Percentiles rank a stretch among this genome's conserved stretches.
phyloP scores from a whole-genome alignment of 1,284 basidiomycete genomes.

The Thecaphora thlaspeos region DNA sequence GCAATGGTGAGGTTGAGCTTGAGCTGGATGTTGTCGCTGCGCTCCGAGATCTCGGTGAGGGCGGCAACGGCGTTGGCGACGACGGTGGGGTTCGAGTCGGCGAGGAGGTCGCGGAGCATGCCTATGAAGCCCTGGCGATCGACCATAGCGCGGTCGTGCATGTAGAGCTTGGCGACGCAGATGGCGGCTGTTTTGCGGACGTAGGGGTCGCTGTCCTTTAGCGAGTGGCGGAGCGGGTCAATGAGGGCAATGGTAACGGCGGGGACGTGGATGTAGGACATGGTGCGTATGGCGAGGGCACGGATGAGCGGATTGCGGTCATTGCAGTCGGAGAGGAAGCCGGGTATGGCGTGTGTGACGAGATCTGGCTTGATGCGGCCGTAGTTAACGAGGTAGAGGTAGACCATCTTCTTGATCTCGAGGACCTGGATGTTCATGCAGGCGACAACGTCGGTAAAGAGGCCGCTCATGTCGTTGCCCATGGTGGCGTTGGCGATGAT shows the following conservation, averaged over 20 bases:
- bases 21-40: slow-evolving; percentile 67
- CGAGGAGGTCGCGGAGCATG: slow-evolving; percentile 78
- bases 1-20: slow-evolving; percentile 75
- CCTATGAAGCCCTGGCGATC: slow-evolving; percentile 92
- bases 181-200: slow-evolving; percentile 82
- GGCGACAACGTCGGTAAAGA: slow-evolving; percentile 92
- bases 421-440: slow-evolving; percentile 94
- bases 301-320: slow-evolving; percentile 95
- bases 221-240: slow-evolving; percentile 84
- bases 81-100: slow-evolving; percentile 97
- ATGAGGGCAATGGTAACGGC: slow-evolving; percentile 99
- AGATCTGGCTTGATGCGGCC: slow-evolving; percentile 96
- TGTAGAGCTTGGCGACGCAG: slow-evolving; percentile 92
- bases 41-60: slow-evolving; percentile 86
- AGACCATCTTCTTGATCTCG: slow-evolving; percentile 95
- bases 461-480: slow-evolving; percentile 91
- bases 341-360: slow-evolving; percentile 97
- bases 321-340: slow-evolving; percentile 92
- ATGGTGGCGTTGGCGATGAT: slow-evolving; percentile 81
- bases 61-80: slow-evolving; percentile 93
- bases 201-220: slow-evolving; percentile 93
- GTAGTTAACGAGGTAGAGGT: slow-evolving; percentile 98
- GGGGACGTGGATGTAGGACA: slow-evolving; percentile 93
- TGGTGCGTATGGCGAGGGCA: slow-evolving; percentile 93
- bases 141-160: slow-evolving; percentile 90